Evolutionary conservation across 2,329 filamentous ascomycete genomes (phyloP).

Genomic region (Tolypocladium endophyticum): DNA sequence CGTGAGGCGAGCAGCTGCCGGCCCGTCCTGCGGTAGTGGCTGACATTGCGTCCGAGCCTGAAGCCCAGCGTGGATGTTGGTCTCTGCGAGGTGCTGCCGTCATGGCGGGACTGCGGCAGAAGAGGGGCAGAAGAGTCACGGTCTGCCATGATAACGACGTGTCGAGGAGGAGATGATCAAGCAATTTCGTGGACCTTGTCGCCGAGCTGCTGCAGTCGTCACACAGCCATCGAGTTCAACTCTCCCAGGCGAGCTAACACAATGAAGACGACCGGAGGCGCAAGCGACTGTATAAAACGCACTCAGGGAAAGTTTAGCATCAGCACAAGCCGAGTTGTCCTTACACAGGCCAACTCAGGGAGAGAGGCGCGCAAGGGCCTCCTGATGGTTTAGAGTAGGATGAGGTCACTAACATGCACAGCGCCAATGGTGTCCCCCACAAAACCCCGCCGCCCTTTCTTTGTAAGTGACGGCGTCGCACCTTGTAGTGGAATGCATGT

Average conservation of each 20-base stretch:
- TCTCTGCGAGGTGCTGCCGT: not conserved
- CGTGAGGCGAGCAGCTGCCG: conserved; percentile 21
- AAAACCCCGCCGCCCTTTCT: not conserved
- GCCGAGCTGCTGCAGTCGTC: not conserved
- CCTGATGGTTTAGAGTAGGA: not conserved
- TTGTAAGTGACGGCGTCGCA: not conserved
- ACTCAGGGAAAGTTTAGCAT: not conserved
- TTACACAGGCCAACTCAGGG: not conserved
- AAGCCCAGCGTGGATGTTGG: not conserved
- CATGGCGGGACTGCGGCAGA: not conserved
- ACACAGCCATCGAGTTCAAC: not conserved
- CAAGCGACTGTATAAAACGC: not conserved
- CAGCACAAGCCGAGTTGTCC: not conserved
- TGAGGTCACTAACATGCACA: not conserved
- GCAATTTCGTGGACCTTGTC: not conserved
- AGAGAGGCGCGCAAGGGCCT: not conserved
- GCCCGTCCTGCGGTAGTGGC: conserved; percentile 2
- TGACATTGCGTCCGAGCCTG: not conserved
- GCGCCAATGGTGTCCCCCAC: not conserved
- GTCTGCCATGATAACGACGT: not conserved
- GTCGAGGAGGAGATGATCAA: not conserved
- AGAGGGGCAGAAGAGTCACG: not conserved
- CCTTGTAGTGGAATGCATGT: not conserved
- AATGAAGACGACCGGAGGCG: not conserved
- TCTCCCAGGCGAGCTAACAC: not conserved